Evolutionary conservation across 2,329 filamentous ascomycete genomes (phyloP), one percentile per base, ranked within the genome.

Genomic region (Sporothrix brasiliensis): DNA sequence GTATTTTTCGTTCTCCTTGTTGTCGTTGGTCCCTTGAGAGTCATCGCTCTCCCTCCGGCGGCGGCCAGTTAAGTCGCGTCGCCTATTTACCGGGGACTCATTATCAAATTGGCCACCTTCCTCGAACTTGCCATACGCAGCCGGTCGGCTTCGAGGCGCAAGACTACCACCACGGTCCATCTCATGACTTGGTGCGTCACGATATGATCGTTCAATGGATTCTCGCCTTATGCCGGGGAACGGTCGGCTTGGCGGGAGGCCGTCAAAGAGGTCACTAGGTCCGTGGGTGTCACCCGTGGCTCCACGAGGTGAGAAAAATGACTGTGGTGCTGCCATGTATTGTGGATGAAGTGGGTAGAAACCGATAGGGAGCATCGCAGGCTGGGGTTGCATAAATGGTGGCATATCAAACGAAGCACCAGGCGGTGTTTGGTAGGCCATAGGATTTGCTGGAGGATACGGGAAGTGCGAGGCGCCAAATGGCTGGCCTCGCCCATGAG

Each of bases 341-440:
- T 39, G 68, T 2, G 60, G 16, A 19, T 70, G 68, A 7, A 58
- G 16, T 0, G 70, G 70, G 39, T 72, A 72, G n/a, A 63, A 70
- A 13, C 70, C 70, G 3, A 68, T 68, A 2, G 67, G 68, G 41
- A 72, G 69, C 61, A 72, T 58, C 7, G 68, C 67, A 3, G 61
- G 63, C 24, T 27, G 47, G 27, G 61, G 11, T 34, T 49, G 68
- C 53, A 69, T 66, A 34, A 68, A 72, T 2, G 69, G 27, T 13
- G 69, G 44, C 49, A 72, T 58, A 13, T 72, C 54, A 52, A 67
- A 72, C 1, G 41, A n/a, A 14, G 47, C 54, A 1, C 68, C 68
- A 1, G 47, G 34, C 3, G 16, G n/a, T 11, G 53, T 19, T 14
- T 27, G 70, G 4, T 63, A 70, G 0, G 24, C 21, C 63, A 68